Evolutionary conservation across 805 yeast genomes (phyloP).

Genomic region (Lipomyces yamadae): DNA sequence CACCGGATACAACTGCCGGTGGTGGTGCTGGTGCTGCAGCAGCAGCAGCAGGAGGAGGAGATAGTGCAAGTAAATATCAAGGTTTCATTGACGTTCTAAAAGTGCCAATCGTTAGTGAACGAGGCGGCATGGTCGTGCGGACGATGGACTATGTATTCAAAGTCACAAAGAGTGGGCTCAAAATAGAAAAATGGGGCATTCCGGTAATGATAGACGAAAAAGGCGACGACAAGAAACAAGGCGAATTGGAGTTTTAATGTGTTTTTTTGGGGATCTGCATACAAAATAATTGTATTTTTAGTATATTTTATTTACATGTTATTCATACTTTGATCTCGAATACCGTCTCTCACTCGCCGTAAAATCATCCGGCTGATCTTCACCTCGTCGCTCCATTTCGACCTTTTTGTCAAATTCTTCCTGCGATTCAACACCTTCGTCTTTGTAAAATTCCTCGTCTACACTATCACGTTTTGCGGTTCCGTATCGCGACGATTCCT

Average conservation of each 20-base stretch:
- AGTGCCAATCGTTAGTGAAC: conserved; percentile 70
- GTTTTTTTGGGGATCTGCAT: background rate
- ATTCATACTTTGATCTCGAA: conserved; percentile 35
- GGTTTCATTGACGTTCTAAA: conserved; percentile 81
- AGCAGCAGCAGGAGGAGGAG: background rate
- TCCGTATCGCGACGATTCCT: conserved; percentile 14
- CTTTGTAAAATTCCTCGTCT: conserved; percentile 1
- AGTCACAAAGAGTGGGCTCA: conserved; percentile 81
- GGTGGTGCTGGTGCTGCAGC: too few species aligned
- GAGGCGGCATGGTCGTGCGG: conserved; percentile 78
- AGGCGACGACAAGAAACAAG: conserved; percentile 9
- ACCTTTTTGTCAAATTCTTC: conserved; percentile 34
- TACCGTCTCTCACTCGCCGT: conserved; percentile 28
- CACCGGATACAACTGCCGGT: background rate
- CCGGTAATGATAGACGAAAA: conserved; percentile 84
- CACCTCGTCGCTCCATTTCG: conserved; percentile 35
- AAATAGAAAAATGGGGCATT: conserved; percentile 93
- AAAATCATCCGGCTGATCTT: conserved; percentile 38
- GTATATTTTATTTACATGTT: background rate
- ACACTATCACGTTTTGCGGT: background rate
- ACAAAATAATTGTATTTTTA: conserved; percentile 18
- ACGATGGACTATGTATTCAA: conserved; percentile 82
- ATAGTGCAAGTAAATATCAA: conserved; percentile 49
- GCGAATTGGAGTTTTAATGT: conserved; percentile 16
- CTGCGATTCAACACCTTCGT: conserved; percentile 19